phyloP scores from a whole-genome alignment of 106 monocot species.

The Acanthochlamys bracteata region DNA sequence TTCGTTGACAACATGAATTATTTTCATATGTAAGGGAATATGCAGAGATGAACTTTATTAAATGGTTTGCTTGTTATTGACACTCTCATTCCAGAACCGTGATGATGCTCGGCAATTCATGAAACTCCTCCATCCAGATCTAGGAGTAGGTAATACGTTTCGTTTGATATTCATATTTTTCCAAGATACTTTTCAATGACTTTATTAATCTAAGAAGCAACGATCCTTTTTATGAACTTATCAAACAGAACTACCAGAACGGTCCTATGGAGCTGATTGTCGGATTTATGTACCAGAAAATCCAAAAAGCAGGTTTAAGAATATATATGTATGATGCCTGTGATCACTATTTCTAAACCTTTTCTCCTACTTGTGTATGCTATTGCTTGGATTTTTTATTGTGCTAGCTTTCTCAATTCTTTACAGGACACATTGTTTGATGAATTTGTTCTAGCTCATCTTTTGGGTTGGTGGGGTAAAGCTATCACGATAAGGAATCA shows the following conservation, averaged over 20 bases:
- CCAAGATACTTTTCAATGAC: too few relatives aligned
- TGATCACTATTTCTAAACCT: too few relatives aligned
- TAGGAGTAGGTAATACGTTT: conserved; percentile 65
- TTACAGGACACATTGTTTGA: conserved; percentile 93
- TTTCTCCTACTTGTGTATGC: too few relatives aligned
- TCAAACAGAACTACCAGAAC: conserved; percentile 79
- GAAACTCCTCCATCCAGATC: conserved; percentile 93
- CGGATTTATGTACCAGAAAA: conserved; percentile 94
- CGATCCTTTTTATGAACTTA: too few relatives aligned
- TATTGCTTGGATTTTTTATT: too few relatives aligned
- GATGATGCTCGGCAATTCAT: conserved; percentile 93
- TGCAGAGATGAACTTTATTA: too few relatives aligned
- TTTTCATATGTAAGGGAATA: too few relatives aligned
- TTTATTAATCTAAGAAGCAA: neutral
- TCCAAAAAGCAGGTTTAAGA: conserved; percentile 89
- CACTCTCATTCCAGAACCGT: too few relatives aligned
- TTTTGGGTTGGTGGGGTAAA: conserved; percentile 98
- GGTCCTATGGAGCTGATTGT: conserved; percentile 90
- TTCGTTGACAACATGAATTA: too few relatives aligned
- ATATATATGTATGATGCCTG: conserved; percentile 95
- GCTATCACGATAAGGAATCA: conserved; percentile 98
- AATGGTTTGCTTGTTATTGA: too few relatives aligned
- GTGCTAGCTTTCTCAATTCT: conserved; percentile 43
- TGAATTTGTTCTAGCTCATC: conserved; percentile 95
- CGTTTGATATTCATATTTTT: too few relatives aligned